These are phyloP conservation scores for Macaranga tanarius DNA, from an alignment of 441 rosid genomes.

Conservation along the genomic window DNA sequence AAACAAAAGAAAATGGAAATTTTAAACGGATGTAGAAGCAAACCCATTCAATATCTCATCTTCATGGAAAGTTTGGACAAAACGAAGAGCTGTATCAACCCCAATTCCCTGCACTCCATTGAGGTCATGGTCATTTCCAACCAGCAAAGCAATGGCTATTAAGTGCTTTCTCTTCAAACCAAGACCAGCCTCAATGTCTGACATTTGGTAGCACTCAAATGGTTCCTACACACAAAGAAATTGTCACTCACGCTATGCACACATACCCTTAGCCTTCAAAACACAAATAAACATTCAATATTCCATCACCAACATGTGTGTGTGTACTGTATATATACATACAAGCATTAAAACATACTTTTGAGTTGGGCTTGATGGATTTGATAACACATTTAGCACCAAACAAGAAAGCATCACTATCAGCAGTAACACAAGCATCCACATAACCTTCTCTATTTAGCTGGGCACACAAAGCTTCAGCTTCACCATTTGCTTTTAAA, in stretches of 20 bases:
- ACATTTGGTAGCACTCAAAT: conserved; percentile 77
- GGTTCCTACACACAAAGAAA: conserved; percentile 61
- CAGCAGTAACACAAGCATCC: conserved; percentile 88
- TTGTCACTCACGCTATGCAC: not conserved
- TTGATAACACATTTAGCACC: conserved; percentile 84
- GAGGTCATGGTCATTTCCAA: conserved; percentile 80
- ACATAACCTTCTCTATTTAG: conserved; percentile 71
- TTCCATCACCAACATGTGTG: too few species aligned
- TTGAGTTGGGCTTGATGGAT: conserved; percentile 66
- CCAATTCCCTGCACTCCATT: conserved; percentile 83
- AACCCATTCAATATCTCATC: conserved; percentile 69
- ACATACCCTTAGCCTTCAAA: not conserved
- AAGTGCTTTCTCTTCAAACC: conserved; percentile 78
- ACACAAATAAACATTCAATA: not conserved
- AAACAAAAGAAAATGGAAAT: conserved; percentile 3
- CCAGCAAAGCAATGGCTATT: conserved; percentile 78
- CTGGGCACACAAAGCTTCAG: conserved; percentile 91
- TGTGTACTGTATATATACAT: too few species aligned
- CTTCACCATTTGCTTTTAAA: conserved; percentile 76
- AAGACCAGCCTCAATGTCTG: conserved; percentile 84
- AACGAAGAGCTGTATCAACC: conserved; percentile 61
- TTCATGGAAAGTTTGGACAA: conserved; percentile 61
- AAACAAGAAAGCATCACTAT: conserved; percentile 88
- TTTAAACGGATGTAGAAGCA: conserved; percentile 16
- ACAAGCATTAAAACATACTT: conserved; percentile 36